Evolutionary conservation across 495 filamentous ascomycete genomes (phyloP).

Genomic region (Neurospora sp.): DNA sequence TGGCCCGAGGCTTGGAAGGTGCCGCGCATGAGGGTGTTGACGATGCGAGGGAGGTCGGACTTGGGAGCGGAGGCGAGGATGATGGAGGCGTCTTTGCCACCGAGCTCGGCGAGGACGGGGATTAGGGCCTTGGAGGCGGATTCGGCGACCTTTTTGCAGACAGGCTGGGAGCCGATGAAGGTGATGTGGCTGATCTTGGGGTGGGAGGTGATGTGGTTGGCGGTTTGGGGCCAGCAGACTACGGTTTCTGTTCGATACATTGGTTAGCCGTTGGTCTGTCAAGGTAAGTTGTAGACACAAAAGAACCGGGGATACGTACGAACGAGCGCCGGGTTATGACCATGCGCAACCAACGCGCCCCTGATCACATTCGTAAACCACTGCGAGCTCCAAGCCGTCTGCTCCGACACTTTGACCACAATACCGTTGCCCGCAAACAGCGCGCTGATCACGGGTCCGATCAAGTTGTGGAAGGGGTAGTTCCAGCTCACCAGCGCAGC

Average conservation of each 20-base stretch:
- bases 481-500: constrained; percentile 95
- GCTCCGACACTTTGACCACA: constrained; percentile 85
- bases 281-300: neutral
- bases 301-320: constrained; percentile 15
- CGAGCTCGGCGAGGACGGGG: constrained; percentile 80
- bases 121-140: constrained; percentile 76
- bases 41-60: constrained; percentile 54
- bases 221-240: constrained; percentile 77
- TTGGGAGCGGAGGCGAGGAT: constrained; percentile 67
- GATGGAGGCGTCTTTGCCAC: constrained; percentile 93
- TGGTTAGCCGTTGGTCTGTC: neutral
- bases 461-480: constrained; percentile 89
- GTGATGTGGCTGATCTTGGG: constrained; percentile 78
- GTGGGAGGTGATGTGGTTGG: constrained; percentile 77
- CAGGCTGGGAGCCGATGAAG: constrained; percentile 88
- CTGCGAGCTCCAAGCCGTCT: constrained; percentile 78
- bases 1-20: constrained; percentile 95
- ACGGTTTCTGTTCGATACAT: constrained; percentile 41
- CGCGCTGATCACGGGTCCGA: constrained; percentile 81
- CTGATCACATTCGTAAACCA: constrained; percentile 74
- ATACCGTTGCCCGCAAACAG: constrained; percentile 91
- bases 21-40: constrained; percentile 77
- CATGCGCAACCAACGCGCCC: constrained; percentile 70
- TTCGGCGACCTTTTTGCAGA: constrained; percentile 79
- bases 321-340: constrained; percentile 72